phyloP scores from a whole-genome alignment of 352 stramenopile species.

The Aphanomyces euteiches region DNA sequence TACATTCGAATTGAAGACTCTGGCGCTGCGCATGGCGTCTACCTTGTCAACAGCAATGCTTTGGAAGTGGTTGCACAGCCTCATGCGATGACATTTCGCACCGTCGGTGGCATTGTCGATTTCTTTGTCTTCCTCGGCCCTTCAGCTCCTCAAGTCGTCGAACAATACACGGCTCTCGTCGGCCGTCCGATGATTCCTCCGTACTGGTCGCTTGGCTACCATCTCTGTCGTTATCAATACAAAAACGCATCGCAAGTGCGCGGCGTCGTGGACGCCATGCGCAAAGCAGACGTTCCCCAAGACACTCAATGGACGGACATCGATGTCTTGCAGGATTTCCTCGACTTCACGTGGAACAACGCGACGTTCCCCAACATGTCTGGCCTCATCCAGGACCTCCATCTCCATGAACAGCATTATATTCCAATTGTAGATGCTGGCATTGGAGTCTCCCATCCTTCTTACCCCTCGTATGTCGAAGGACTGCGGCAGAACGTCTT shows the following conservation, averaged over 20 bases:
- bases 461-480: conserved; percentile 47
- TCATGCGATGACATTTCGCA: conserved; percentile 66
- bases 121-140: conserved; percentile 74
- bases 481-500: conserved; percentile 66
- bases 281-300: conserved; percentile 36
- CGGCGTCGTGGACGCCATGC: conserved; percentile 32
- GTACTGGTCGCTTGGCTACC: conserved; percentile 84
- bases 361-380: conserved; percentile 40
- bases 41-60: conserved; percentile 76
- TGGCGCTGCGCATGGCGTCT: conserved; percentile 60
- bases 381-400: conserved; percentile 48
- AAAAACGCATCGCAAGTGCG: conserved; percentile 23
- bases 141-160: conserved; percentile 48
- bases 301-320: conserved; percentile 65
- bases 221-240: conserved; percentile 61
- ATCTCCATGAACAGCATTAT: conserved; percentile 54
- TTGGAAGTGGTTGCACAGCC: conserved; percentile 78
- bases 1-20: conserved; percentile 50
- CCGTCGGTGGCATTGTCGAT: conserved; percentile 77
- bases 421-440: conserved; percentile 81
- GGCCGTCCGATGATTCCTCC: conserved; percentile 72
- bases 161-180: conserved; percentile 72
- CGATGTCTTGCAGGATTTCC: conserved; percentile 54
- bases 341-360: conserved; percentile 65
- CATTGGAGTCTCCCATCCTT: conserved; percentile 53